phyloP scores from a whole-genome alignment of 2,329 filamentous ascomycete genomes.

The Aspergillus alliaceus region DNA sequence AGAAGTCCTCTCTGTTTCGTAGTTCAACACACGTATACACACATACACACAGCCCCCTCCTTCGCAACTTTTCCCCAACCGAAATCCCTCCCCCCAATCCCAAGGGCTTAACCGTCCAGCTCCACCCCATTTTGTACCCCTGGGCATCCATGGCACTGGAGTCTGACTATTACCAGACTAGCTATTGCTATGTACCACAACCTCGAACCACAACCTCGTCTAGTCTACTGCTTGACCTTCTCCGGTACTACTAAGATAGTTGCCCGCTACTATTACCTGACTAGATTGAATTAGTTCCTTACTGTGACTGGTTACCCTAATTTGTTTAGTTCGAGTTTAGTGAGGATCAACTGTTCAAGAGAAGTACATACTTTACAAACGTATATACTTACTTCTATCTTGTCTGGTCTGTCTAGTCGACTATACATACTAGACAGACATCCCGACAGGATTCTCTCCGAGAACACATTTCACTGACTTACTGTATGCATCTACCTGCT shows the following conservation, averaged over 20 bases:
- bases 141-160: constrained; percentile 13
- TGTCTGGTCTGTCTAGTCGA: not conserved
- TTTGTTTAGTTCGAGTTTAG: not conserved
- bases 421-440: too few relatives aligned
- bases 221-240: not conserved
- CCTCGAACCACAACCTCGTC: too few relatives aligned
- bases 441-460: not conserved
- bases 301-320: not conserved
- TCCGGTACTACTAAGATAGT: not conserved
- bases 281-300: not conserved
- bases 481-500: not conserved
- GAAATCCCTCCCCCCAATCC: not conserved
- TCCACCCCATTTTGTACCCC: constrained; percentile 11
- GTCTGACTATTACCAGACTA: constrained; percentile 9
- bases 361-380: too few relatives aligned
- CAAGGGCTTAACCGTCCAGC: not conserved
- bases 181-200: constrained; percentile 1
- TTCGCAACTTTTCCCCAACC: constrained; percentile 3
- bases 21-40: too few relatives aligned
- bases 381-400: not conserved
- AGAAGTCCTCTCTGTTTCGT: too few relatives aligned
- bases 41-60: constrained; percentile 16
- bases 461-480: not conserved
- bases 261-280: not conserved
- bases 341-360: not conserved